phyloP scores from a whole-genome alignment of 352 stramenopile species.

The Phytophthora constricta region DNA sequence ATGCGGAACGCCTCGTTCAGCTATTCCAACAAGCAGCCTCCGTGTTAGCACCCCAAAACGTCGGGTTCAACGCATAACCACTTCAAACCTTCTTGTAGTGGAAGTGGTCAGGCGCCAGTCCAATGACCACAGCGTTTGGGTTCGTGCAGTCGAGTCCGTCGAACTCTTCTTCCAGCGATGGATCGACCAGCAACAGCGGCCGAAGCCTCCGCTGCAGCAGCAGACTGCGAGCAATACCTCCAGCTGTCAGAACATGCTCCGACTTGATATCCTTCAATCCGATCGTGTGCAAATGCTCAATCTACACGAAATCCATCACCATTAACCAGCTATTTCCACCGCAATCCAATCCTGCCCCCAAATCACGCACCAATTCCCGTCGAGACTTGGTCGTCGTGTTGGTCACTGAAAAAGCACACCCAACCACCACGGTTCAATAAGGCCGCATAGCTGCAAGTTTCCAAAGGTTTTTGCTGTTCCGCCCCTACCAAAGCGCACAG shows the following conservation, averaged over 20 bases:
- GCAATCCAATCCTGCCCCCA: background rate
- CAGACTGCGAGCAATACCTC: constrained; percentile 46
- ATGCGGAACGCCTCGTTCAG: constrained; percentile 65
- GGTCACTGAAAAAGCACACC: constrained; percentile 45
- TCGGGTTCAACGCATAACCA: background rate
- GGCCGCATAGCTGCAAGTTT: background rate
- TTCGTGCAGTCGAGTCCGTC: constrained; percentile 40
- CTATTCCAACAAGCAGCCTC: constrained; percentile 31
- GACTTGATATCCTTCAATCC: constrained; percentile 46
- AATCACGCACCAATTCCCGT: constrained; percentile 40
- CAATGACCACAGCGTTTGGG: constrained; percentile 69
- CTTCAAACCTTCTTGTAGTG: constrained; percentile 55
- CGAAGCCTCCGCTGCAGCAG: constrained; percentile 46
- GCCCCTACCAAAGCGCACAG: constrained; percentile 63
- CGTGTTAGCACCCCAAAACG: background rate
- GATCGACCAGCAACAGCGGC: constrained; percentile 54
- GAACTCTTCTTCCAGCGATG: constrained; percentile 56
- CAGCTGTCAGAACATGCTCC: constrained; percentile 54
- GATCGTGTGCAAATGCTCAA: constrained; percentile 54
- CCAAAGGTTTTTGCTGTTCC: background rate
- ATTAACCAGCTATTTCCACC: background rate
- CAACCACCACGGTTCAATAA: background rate
- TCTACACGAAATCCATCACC: constrained; percentile 18
- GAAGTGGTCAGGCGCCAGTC: constrained; percentile 55
- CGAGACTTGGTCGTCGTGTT: constrained; percentile 76